A percentile compares a stretch with the other conserved stretches of the same genome.
Conservation (phyloP, 345 rosid species). For the Schrenkiella parvula region DNA sequence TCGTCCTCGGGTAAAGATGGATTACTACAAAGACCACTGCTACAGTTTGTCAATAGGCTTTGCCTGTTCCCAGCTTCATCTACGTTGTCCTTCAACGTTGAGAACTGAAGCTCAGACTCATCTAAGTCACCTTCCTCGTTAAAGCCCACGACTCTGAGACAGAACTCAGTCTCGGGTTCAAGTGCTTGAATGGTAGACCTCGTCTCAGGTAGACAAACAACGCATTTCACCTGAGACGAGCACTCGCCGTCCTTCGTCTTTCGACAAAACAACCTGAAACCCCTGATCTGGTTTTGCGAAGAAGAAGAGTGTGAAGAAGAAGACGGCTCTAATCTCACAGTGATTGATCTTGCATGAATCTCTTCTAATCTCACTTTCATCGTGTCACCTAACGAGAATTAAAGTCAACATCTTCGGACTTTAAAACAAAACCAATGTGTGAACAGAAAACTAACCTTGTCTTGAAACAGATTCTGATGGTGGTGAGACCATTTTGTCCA, state of each 20-base stretch:
- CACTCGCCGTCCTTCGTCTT: slow-evolving; percentile 42
- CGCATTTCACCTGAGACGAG: slow-evolving; percentile 56
- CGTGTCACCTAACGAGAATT: slow-evolving; percentile 13
- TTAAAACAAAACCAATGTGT: not conserved
- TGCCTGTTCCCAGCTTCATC: slow-evolving; percentile 44
- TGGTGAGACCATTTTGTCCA: slow-evolving; percentile 54
- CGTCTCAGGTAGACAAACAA: slow-evolving; percentile 45
- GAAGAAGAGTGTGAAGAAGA: slow-evolving; percentile 28
- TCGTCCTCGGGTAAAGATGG: slow-evolving; percentile 90
- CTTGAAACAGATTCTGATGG: slow-evolving; percentile 7
- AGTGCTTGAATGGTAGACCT: slow-evolving; percentile 62
- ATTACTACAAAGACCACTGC: slow-evolving; percentile 66
- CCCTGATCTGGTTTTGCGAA: slow-evolving; percentile 21
- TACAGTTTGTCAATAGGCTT: slow-evolving; percentile 69
- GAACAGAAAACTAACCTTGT: slow-evolving; percentile 21
- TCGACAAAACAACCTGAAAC: slow-evolving; percentile 66
- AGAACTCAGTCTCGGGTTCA: slow-evolving; percentile 55
- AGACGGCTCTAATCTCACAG: slow-evolving; percentile 46
- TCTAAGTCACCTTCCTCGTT: slow-evolving; percentile 44
- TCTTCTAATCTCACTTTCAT: slow-evolving; percentile 49
- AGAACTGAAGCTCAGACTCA: slow-evolving; percentile 46
- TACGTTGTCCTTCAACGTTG: slow-evolving; percentile 36
- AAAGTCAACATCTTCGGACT: not conserved
- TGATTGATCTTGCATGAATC: slow-evolving; percentile 50
- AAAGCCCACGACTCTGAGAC: slow-evolving; percentile 52